These are phyloP conservation scores for Neurospora sp. DNA, from an alignment of 2,329 filamentous ascomycete genomes.

Conservation along the genomic window DNA sequence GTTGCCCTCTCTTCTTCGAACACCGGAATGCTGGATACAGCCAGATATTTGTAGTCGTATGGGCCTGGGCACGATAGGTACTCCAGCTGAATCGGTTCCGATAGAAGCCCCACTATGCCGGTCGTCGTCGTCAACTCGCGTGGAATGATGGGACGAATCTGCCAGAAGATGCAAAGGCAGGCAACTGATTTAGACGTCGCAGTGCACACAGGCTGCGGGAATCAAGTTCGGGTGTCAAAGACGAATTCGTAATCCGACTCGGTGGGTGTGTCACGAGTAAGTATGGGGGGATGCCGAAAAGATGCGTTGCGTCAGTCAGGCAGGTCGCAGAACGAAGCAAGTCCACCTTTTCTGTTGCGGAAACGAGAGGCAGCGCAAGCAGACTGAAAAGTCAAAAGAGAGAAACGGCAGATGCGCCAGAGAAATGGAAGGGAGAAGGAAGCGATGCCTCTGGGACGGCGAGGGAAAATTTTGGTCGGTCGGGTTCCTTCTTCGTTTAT, in stretches of 20 bases:
- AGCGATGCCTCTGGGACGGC: background rate
- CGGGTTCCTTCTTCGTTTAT: background rate
- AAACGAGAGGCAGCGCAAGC: background rate
- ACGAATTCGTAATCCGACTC: background rate
- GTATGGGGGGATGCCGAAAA: background rate
- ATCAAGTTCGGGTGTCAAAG: background rate
- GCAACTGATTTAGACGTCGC: background rate
- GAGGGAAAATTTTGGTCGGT: background rate
- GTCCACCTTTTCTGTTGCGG: background rate
- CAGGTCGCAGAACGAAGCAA: background rate
- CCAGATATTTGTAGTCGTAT: background rate
- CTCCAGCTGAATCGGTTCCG: background rate
- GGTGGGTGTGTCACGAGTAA: background rate
- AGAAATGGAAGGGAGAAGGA: background rate
- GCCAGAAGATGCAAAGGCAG: background rate
- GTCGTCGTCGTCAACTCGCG: background rate
- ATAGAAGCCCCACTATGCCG: background rate
- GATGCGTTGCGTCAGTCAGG: background rate
- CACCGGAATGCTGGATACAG: background rate
- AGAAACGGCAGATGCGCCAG: background rate
- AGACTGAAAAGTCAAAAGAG: background rate
- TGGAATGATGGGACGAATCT: background rate
- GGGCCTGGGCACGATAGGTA: background rate
- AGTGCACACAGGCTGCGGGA: background rate
- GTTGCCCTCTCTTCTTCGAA: background rate